Conservation (phyloP, 2,329 filamentous ascomycete species). For the Nemania serpens region DNA sequence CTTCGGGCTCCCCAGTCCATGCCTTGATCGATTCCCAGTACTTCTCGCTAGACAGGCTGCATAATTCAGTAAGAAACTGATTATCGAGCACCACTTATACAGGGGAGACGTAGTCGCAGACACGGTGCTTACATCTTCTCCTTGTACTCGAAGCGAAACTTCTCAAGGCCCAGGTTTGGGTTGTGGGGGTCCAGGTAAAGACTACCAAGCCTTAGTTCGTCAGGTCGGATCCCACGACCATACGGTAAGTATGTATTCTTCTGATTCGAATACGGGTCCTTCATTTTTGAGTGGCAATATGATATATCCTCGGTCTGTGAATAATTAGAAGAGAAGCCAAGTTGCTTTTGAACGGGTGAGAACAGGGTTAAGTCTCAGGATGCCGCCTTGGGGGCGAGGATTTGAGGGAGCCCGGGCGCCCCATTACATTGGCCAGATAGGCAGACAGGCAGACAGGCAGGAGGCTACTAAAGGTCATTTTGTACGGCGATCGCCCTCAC, state of each 20-base stretch:
- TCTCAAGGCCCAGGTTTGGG: slow-evolving; percentile 24
- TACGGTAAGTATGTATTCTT: slow-evolving; percentile 24
- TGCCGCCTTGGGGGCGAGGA: slow-evolving; percentile 2
- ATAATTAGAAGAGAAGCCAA: background rate
- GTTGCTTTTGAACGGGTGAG: slow-evolving; percentile 12
- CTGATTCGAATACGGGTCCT: slow-evolving; percentile 17
- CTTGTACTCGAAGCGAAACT: slow-evolving; percentile 20
- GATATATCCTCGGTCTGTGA: background rate
- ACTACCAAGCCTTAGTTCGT: slow-evolving; percentile 24
- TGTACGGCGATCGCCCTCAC: slow-evolving; percentile 5
- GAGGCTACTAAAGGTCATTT: background rate
- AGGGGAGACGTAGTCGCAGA: background rate
- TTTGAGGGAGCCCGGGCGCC: slow-evolving; percentile 5
- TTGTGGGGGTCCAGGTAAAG: slow-evolving; percentile 20
- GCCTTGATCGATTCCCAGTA: slow-evolving; percentile 20
- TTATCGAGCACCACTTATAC: background rate
- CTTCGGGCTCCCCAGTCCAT: slow-evolving; percentile 20
- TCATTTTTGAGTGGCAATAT: slow-evolving; percentile 6
- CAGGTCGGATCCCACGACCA: slow-evolving; percentile 18
- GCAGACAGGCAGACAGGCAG: background rate
- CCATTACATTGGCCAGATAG: background rate
- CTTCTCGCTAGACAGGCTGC: slow-evolving; percentile 13
- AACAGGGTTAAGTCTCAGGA: background rate
- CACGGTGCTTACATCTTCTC: slow-evolving; percentile 12
- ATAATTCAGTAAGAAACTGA: background rate